phyloP scores from a whole-genome alignment of 2,329 filamentous ascomycete species.

The Aspergillus persii region DNA sequence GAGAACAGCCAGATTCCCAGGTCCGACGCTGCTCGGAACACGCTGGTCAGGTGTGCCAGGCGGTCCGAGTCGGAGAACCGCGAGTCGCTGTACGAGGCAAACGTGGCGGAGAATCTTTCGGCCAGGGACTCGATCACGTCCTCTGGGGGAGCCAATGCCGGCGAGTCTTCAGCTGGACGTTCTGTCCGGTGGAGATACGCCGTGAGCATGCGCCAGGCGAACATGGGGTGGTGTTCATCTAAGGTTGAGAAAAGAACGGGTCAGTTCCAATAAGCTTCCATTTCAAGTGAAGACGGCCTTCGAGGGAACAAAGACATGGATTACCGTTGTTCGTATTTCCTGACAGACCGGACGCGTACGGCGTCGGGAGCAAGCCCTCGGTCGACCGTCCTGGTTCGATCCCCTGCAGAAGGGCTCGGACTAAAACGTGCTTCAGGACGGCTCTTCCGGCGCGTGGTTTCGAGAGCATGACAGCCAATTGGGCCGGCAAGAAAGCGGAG shows the following conservation, averaged over 20 bases:
- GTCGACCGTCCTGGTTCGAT: conserved; percentile 15
- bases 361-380: conserved; percentile 7
- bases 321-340: neutral
- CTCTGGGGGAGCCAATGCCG: neutral
- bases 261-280: neutral
- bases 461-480: conserved; percentile 17
- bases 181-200: conserved; percentile 13
- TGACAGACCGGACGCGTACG: conserved; percentile 2
- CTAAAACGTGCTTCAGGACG: conserved; percentile 23
- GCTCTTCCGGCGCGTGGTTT: conserved; percentile 9
- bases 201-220: conserved; percentile 31
- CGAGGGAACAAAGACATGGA: neutral
- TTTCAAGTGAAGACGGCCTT: neutral
- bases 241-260: neutral
- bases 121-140: conserved; percentile 6
- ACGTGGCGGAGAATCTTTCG: conserved; percentile 17
- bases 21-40: conserved; percentile 20
- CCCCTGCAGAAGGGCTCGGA: conserved; percentile 15
- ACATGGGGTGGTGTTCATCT: conserved; percentile 18
- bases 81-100: conserved; percentile 20
- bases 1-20: conserved; percentile 28
- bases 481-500: conserved; percentile 17
- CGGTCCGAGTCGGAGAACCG: conserved; percentile 15
- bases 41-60: conserved; percentile 17
- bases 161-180: neutral